A percentile compares a stretch with the other conserved stretches of the same genome.
Evolutionary conservation across 176 grass and related monocot species (phyloP).

Genomic region (Puccinellia tenuiflora): DNA sequence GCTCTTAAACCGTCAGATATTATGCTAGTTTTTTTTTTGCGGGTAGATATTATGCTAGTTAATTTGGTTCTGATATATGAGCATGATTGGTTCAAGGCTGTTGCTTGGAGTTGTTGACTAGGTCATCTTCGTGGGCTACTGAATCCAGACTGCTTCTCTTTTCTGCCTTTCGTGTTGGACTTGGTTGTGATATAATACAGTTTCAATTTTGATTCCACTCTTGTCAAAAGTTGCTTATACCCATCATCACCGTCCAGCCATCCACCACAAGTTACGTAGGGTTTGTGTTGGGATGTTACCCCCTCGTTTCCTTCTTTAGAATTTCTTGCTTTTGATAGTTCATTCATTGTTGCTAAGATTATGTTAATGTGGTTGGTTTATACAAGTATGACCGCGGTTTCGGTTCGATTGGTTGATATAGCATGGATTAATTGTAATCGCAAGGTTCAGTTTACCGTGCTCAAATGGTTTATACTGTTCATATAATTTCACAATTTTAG

Average conservation of each 20-base stretch:
- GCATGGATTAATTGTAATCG: not conserved
- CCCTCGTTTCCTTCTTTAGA: not conserved
- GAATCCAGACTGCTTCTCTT: not conserved
- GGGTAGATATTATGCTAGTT: not conserved
- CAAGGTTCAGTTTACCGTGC: constrained; percentile 5
- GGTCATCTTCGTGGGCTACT: not conserved
- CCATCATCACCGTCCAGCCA: not conserved
- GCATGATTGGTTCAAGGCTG: not conserved
- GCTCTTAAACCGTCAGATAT: not conserved
- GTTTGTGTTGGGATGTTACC: not conserved
- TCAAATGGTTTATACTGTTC: not conserved
- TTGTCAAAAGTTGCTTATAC: not conserved
- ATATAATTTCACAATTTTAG: not conserved
- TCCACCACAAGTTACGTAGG: not conserved
- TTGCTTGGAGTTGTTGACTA: constrained; percentile 3
- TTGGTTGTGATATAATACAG: not conserved
- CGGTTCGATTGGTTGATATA: not conserved
- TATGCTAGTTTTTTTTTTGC: constrained; percentile 1
- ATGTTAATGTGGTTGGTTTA: not conserved
- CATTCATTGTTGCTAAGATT: not conserved
- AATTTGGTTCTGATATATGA: not conserved
- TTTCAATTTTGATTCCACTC: not conserved
- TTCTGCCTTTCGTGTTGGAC: not conserved
- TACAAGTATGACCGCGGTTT: not conserved
- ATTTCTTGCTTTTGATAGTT: not conserved